phyloP scores from a whole-genome alignment of 106 monocot genomes.

The Platanthera guangdongensis region DNA sequence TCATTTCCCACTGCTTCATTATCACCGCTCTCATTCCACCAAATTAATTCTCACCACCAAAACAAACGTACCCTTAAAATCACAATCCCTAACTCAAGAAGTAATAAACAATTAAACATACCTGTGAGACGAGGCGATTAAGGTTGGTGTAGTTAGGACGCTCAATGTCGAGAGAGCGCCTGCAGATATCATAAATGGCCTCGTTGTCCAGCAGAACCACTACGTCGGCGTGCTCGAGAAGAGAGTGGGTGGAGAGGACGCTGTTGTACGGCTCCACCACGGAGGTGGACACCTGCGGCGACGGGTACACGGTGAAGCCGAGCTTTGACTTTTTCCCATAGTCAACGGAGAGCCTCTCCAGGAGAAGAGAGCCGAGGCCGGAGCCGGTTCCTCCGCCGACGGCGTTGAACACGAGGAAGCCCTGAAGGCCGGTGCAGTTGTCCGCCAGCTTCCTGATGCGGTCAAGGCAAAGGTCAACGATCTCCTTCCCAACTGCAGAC shows the following conservation, averaged over 20 bases:
- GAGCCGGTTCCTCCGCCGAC: constrained; percentile 50
- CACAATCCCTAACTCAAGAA: background rate
- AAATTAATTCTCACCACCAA: too few relatives aligned
- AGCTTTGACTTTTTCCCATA: constrained; percentile 22
- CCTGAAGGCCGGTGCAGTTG: constrained; percentile 53
- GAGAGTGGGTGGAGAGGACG: constrained; percentile 36
- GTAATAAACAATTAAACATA: background rate
- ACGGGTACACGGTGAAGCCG: constrained; percentile 39
- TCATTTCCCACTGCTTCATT: too few relatives aligned
- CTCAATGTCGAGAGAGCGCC: constrained; percentile 38
- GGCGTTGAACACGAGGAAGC: constrained; percentile 54
- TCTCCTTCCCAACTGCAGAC: constrained; percentile 42
- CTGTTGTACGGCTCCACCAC: constrained; percentile 49
- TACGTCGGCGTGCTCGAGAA: constrained; percentile 38
- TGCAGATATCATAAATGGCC: constrained; percentile 39
- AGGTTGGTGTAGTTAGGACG: constrained; percentile 45
- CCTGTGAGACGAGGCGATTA: constrained; percentile 30
- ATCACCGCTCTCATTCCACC: too few relatives aligned
- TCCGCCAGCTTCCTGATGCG: constrained; percentile 51
- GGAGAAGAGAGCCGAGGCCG: constrained; percentile 39
- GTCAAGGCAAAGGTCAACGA: constrained; percentile 53
- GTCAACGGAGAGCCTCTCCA: constrained; percentile 46
- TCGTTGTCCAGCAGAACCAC: constrained; percentile 32
- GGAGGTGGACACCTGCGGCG: constrained; percentile 43
- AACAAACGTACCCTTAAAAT: too few relatives aligned